Evolutionary conservation across 495 filamentous ascomycete species (phyloP).

Genomic region (Penicillium macrosclerotiorum): DNA sequence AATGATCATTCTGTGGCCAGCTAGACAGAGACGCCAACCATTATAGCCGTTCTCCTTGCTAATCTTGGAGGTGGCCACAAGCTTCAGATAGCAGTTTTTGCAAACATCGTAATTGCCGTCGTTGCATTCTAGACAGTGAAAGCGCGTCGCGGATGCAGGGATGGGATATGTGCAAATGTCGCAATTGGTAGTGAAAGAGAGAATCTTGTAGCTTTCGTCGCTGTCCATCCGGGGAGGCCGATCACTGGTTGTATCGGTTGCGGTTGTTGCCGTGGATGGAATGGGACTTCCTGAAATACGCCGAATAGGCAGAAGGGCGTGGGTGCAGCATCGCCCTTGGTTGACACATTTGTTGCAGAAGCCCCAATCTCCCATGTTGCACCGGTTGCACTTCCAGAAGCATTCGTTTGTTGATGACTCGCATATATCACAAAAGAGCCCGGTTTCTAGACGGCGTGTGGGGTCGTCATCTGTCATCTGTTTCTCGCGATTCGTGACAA

Average conservation of each 20-base stretch:
- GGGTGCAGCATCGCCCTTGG: conserved; percentile 71
- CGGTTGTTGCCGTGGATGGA: conserved; percentile 20
- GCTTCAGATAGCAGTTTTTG: conserved; percentile 65
- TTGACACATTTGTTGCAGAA: conserved; percentile 84
- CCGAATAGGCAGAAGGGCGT: conserved; percentile 68
- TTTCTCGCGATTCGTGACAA: conserved; percentile 24
- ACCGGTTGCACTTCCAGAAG: conserved; percentile 79
- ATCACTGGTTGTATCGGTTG: conserved; percentile 22
- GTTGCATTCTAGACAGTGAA: conserved; percentile 70
- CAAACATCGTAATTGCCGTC: conserved; percentile 84
- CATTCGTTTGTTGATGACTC: conserved; percentile 67
- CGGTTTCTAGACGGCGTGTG: conserved; percentile 62
- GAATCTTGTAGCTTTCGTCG: conserved; percentile 49
- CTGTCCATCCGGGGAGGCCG: conserved; percentile 30
- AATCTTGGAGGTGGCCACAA: conserved; percentile 60
- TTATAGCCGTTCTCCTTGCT: conserved; percentile 67
- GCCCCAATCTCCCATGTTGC: conserved; percentile 90
- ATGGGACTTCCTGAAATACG: conserved; percentile 30
- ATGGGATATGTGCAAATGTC: conserved; percentile 72
- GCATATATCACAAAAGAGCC: conserved; percentile 81
- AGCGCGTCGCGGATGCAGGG: conserved; percentile 62
- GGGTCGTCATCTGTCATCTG: conserved; percentile 63
- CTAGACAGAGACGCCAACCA: conserved; percentile 78
- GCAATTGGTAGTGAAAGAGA: conserved; percentile 68
- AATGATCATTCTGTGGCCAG: conserved; percentile 84